A percentile compares a stretch with the other conserved stretches of the same genome.
Conservation (phyloP, 225 moss, liverwort and hornwort genomes). For the Polytrichum formosum region DNA sequence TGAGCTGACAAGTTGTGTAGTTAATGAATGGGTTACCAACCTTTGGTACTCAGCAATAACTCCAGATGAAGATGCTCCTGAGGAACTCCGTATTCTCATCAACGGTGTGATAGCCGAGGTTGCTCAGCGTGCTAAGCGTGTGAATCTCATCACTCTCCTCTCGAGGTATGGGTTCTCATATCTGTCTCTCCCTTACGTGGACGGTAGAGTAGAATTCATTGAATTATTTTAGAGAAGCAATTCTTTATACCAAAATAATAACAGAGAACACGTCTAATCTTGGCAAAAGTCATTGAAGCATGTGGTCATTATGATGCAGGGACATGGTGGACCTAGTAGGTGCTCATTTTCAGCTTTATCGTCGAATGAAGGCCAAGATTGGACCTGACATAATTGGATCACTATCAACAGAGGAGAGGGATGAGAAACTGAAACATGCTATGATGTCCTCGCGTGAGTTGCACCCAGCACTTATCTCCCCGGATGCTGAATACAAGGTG, state of each 20-base stretch:
- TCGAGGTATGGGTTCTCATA: conserved; percentile 30
- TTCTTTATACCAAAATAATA: no score
- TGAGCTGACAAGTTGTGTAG: conserved; percentile 49
- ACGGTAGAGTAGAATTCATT: no score
- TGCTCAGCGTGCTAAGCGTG: conserved; percentile 41
- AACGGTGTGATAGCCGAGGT: conserved; percentile 59
- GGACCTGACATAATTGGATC: conserved; percentile 35
- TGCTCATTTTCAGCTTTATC: conserved; percentile 49
- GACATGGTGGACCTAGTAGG: conserved; percentile 55
- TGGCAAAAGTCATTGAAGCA: neutral
- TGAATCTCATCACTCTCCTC: conserved; percentile 47
- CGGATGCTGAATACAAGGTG: conserved; percentile 58
- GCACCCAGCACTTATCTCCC: conserved; percentile 58
- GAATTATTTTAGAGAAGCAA: no score
- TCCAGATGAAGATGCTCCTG: conserved; percentile 50
- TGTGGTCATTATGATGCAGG: conserved; percentile 29
- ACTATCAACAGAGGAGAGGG: conserved; percentile 54
- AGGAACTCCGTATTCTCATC: conserved; percentile 55
- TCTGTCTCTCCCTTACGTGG: neutral
- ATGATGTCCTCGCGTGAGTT: conserved; percentile 44
- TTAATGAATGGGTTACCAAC: conserved; percentile 51
- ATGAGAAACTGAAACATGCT: conserved; percentile 45
- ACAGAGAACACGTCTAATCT: no score
- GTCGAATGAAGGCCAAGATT: conserved; percentile 46
- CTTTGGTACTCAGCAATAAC: conserved; percentile 55